Evolutionary conservation across 352 stramenopile genomes (phyloP).

Genomic region (Phytophthora brassicae): DNA sequence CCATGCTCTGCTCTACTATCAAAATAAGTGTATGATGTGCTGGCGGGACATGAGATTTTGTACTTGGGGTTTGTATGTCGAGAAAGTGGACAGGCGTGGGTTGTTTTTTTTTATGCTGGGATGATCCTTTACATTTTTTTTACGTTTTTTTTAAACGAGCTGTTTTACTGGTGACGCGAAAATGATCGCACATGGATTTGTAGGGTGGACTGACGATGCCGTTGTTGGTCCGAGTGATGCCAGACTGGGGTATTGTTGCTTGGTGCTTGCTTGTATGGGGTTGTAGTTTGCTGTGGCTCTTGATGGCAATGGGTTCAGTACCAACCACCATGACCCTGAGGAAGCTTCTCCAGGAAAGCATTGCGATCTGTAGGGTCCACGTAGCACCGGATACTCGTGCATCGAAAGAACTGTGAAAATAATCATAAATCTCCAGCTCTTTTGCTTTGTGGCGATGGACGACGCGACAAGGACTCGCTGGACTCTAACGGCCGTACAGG

Average conservation of each 20-base stretch:
- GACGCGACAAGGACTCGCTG: too few species aligned
- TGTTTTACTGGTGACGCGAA: slow-evolving; percentile 25
- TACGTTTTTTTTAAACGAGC: too few species aligned
- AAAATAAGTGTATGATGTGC: too few species aligned
- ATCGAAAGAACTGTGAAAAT: slow-evolving; percentile 28
- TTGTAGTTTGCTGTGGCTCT: background rate
- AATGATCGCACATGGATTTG: slow-evolving; percentile 9
- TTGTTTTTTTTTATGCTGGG: background rate
- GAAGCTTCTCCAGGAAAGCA: slow-evolving; percentile 25
- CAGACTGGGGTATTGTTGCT: background rate
- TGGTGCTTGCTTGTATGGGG: too few species aligned
- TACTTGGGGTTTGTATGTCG: slow-evolving; percentile 17
- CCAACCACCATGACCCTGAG: slow-evolving; percentile 5
- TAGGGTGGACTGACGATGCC: slow-evolving; percentile 21
- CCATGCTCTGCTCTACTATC: slow-evolving; percentile 9
- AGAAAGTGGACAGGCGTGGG: slow-evolving; percentile 16
- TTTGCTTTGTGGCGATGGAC: too few species aligned
- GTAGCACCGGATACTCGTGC: slow-evolving; percentile 29
- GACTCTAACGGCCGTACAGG: too few species aligned
- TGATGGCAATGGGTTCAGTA: background rate
- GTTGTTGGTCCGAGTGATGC: too few species aligned
- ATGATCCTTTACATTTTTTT: slow-evolving; percentile 27
- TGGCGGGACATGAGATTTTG: slow-evolving; percentile 11
- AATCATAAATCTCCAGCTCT: background rate
- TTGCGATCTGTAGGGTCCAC: slow-evolving; percentile 18